Percentiles rank a stretch among this genome's conserved stretches.
Conservation (phyloP, 225 moss, liverwort and hornwort genomes). For the Thuidium tamariscinum region DNA sequence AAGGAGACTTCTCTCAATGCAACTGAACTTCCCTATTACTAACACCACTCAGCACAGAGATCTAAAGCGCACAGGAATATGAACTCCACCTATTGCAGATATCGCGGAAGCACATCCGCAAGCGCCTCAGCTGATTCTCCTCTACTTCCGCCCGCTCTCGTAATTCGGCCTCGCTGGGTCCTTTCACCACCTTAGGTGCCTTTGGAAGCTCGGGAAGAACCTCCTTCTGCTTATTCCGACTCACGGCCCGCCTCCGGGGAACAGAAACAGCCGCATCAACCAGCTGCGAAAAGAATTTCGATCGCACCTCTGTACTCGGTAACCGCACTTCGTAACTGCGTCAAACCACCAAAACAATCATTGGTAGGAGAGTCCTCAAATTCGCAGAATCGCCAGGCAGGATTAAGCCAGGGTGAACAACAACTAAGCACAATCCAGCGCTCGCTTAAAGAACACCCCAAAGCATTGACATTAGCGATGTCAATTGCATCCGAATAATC, state of each 20-base stretch:
- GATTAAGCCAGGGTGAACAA: background rate
- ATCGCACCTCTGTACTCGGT: slow-evolving; percentile 42
- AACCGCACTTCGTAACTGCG: slow-evolving; percentile 57
- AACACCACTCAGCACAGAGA: background rate
- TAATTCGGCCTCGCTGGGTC: slow-evolving; percentile 64
- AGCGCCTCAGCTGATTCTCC: slow-evolving; percentile 62
- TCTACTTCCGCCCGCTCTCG: slow-evolving; percentile 58
- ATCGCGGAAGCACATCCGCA: slow-evolving; percentile 77
- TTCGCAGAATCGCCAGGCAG: background rate
- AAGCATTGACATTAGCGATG: background rate
- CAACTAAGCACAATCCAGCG: background rate
- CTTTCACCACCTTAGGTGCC: slow-evolving; percentile 63
- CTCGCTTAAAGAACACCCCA: background rate
- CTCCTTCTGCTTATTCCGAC: slow-evolving; percentile 40
- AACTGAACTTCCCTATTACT: background rate
- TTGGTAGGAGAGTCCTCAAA: background rate
- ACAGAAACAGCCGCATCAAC: slow-evolving; percentile 45
- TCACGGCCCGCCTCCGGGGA: slow-evolving; percentile 9
- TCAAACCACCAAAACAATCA: background rate
- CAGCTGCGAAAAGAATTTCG: slow-evolving; percentile 51
- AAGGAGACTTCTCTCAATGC: background rate
- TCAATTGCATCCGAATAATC: background rate
- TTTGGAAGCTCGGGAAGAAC: slow-evolving; percentile 64
- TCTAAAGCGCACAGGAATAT: background rate
- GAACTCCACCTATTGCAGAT: slow-evolving; percentile 59